Base-by-base conservation (phyloP, 2,329 filamentous ascomycete species). In the Stachybotrys elegans region DNA sequence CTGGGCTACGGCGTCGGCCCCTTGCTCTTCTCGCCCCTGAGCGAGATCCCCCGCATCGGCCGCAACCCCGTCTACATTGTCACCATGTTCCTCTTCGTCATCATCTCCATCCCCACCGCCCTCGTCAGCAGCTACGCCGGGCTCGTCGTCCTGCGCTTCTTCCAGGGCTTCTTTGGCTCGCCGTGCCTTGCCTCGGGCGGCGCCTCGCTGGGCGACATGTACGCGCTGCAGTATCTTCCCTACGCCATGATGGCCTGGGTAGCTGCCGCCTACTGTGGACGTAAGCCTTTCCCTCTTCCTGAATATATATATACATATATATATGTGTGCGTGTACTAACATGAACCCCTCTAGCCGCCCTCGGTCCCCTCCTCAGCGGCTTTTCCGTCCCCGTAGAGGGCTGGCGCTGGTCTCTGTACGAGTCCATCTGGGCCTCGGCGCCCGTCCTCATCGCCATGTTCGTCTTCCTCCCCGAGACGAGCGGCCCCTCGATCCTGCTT, bases 61-160 rank as follows among this genome's bases (percentile, higher is more conserved):
- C 72, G 84, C 6, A 87, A 83, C 53, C 78, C 79, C 1, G 76
- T 84, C 6, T 88, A 88, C 60, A 75, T 85, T 27, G 59, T 77
- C 51, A 83, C 83, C 9, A 83, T 88, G 66, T 75, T 76, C 46
- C 66, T 88, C 22, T 88, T 87, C 58, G 78, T 84, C 40, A 73
- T 87, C 48, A 61, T 88, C 11, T 79, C 75, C 6, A 73, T 88
- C 14, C 83, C 83, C 0, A 78, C 82, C 0, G 79, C 81, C 0
- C 59, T 87, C 0, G 79, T 79, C 4, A 62, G 75, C 36, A 84
- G 81, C 64, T 84, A 81, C 42, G 65, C 77, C 0, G 81, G 81
- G 0, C 68, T 88, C 9, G 71, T 86, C 53, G 78, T 84, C 3
- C 67, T 83, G 3, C 73, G 82, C 2, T 84, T 84, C 61, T 61